Percentiles rank a stretch among this genome's conserved stretches.
Evolutionary conservation across 2,329 filamentous ascomycete genomes (phyloP).

Genomic region (Cordyceps farinosa): DNA sequence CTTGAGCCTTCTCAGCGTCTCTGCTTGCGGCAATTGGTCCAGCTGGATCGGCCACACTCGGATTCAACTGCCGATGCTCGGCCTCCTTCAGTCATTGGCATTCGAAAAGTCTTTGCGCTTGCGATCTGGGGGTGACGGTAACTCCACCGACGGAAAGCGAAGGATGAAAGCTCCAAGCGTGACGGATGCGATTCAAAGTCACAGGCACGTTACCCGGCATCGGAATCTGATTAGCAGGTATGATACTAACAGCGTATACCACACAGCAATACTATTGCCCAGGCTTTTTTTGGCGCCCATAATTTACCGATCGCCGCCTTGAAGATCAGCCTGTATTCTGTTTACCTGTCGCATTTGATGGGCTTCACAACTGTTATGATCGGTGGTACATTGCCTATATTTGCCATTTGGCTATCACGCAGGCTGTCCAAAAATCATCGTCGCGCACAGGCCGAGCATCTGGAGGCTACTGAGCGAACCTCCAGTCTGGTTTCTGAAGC

Average conservation of each 20-base stretch:
- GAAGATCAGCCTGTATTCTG: slow-evolving; percentile 13
- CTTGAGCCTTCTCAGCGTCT: slow-evolving; percentile 50
- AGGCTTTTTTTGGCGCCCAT: neutral
- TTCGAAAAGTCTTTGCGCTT: slow-evolving; percentile 14
- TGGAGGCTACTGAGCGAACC: slow-evolving; percentile 2
- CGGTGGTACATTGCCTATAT: slow-evolving; percentile 1
- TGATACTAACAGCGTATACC: neutral
- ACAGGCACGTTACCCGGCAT: neutral
- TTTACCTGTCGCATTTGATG: slow-evolving; percentile 13
- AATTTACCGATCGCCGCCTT: slow-evolving; percentile 15
- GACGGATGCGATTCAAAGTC: neutral
- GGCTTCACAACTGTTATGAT: slow-evolving; percentile 12
- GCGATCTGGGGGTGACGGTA: neutral
- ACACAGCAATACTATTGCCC: neutral
- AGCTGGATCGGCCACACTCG: slow-evolving; percentile 3
- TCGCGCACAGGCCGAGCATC: neutral
- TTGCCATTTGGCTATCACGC: slow-evolving; percentile 9
- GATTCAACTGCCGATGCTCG: slow-evolving; percentile 2
- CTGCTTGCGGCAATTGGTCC: slow-evolving; percentile 31
- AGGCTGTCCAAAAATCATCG: slow-evolving; percentile 10
- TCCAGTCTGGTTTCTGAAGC: slow-evolving; percentile 16
- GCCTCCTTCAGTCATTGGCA: slow-evolving; percentile 2
- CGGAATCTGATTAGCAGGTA: neutral
- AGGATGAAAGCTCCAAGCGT: neutral
- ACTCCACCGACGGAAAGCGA: neutral